A percentile compares a stretch with the other conserved stretches of the same genome.
Evolutionary conservation across 768 basidiomycete species (phyloP).

Genomic region (Chlorophyllum brunneum): DNA sequence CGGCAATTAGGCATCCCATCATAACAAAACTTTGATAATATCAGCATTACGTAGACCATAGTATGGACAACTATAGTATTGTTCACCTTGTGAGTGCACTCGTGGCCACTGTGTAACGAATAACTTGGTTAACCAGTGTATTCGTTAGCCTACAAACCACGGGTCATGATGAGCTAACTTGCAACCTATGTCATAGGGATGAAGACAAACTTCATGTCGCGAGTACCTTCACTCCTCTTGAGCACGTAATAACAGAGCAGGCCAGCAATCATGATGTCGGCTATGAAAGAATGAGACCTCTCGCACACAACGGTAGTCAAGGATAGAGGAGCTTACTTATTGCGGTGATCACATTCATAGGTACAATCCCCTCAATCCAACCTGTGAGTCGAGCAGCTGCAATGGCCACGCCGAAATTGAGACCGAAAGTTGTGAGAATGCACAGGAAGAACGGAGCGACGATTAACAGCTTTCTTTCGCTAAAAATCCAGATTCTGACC

Average conservation of each 20-base stretch:
- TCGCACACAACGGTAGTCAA: no score
- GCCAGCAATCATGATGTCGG: conserved; percentile 13
- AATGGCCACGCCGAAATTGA: conserved; percentile 4
- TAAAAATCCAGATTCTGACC: conserved; percentile 17
- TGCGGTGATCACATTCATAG: not conserved
- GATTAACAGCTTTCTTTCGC: conserved; percentile 8
- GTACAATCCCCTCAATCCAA: not conserved
- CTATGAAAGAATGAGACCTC: no score
- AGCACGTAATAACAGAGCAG: conserved; percentile 15
- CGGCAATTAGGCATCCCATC: conserved; percentile 10
- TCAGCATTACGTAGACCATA: no score
- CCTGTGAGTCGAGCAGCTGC: not conserved
- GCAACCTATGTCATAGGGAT: not conserved
- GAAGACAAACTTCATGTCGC: not conserved
- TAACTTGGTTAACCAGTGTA: conserved; percentile 8
- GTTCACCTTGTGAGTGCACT: conserved; percentile 14
- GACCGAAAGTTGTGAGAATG: conserved; percentile 5
- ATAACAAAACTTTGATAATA: conserved; percentile 17
- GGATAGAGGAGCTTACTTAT: not conserved
- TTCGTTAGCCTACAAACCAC: conserved; percentile 4
- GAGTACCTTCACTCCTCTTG: conserved; percentile 2
- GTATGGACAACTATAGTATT: not conserved
- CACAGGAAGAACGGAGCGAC: conserved; percentile 2
- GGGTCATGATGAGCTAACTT: not conserved
- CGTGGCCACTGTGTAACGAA: conserved; percentile 15